Base-by-base conservation (phyloP, 345 rosid genomes). In the Eucalyptus cladocalyx region DNA sequence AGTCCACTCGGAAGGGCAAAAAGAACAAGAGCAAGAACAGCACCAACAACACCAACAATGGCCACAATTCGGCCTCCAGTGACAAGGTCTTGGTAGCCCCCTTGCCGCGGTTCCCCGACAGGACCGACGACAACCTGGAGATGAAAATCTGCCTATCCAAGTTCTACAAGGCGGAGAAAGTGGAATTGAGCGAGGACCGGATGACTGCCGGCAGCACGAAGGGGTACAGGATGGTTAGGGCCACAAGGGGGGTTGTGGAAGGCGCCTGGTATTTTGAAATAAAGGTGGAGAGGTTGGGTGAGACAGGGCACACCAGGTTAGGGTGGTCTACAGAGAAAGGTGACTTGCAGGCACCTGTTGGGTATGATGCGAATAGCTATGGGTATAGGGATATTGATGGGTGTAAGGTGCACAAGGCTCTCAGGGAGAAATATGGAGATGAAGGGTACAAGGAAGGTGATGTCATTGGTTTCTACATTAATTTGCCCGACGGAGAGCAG, bases 211-310 rank as follows among this genome's bases (percentile, higher is more conserved):
- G 97, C 54, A 98, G 99, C 90, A 91, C 95, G 14, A 98, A 98
- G 90, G 99, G 99, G 11, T 97, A 98, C 32, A 94, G 99, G 88
- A 96, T 98, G 99, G 99, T 97, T 93, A 94, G 99, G 87, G 96
- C 99, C 54, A 97, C 99, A 2, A 94, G 99, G 89, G 99, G 98
- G 89, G 98, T 96, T 62, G 89, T 93, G n/a, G 97, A 98, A 23
- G 99, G 99, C 80, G 99, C 99, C 2, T 98, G 99, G 99, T 98
- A 98, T 88, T 98, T 94, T 87, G 99, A 98, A 92, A 93, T 97
- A 54, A 96, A 94, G 91, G 95, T 97, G 87, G 94, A 93, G 93
- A 92, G 86, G 34, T 93, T 97, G 92, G 99, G 98, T 23, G 99
- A 97, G 89, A 95, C 98, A 4, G 99, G 99, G 88, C 99, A 98